Evolutionary conservation across 306 rosid genomes (phyloP).

Genomic region (Pyrus bretschneideri): DNA sequence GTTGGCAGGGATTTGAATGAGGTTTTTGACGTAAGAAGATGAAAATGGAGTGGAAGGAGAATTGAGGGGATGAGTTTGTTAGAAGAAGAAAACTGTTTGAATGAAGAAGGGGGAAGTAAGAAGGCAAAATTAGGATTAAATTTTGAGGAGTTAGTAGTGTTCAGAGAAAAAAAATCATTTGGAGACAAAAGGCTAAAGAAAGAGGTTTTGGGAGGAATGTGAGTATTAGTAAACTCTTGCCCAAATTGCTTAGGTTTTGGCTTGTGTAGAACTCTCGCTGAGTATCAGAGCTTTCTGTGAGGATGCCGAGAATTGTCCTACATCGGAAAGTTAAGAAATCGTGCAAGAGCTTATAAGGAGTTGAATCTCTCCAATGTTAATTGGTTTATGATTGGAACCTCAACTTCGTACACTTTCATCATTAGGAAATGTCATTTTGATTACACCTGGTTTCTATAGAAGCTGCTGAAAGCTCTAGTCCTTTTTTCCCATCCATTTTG

Average conservation of each 20-base stretch:
- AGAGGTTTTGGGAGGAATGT: neutral
- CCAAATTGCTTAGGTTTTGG: no score
- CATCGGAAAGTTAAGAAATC: no score
- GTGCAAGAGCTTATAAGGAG: neutral
- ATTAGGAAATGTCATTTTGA: neutral
- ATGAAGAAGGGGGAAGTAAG: neutral
- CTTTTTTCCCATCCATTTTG: neutral
- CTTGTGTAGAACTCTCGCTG: no score
- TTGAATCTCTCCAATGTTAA: neutral
- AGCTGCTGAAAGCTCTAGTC: no score
- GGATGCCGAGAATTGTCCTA: neutral
- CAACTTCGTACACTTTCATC: neutral
- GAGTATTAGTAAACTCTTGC: no score
- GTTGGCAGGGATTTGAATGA: neutral
- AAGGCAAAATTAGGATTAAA: neutral
- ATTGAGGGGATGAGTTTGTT: neutral
- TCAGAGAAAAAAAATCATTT: neutral
- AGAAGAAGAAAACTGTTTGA: neutral
- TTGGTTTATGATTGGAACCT: neutral
- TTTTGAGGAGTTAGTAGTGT: neutral
- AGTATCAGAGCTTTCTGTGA: neutral
- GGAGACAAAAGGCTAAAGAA: neutral
- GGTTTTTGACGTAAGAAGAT: neutral
- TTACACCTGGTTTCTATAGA: no score
- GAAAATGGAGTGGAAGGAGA: neutral